Evolutionary conservation across 1,284 basidiomycete species (phyloP).

Genomic region (Ceratobasidium sp.): DNA sequence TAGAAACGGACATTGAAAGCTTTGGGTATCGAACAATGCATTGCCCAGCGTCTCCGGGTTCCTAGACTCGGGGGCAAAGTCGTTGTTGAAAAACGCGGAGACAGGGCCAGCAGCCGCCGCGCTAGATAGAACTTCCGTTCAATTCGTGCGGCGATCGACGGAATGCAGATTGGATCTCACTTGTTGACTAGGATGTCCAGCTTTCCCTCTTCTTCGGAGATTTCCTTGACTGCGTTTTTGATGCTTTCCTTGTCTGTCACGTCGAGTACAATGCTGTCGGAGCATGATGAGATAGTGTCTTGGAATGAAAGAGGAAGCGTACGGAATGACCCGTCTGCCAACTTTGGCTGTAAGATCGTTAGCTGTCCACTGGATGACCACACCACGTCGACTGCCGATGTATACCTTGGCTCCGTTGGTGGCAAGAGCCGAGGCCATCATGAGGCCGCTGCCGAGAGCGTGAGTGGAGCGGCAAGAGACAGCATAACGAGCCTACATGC

Average conservation of each 20-base stretch:
- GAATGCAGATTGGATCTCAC: conserved; percentile 52
- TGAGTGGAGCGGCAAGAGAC: background rate
- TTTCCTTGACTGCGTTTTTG: conserved; percentile 58
- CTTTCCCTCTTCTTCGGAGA: conserved; percentile 66
- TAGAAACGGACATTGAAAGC: conserved; percentile 55
- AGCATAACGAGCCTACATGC: conserved; percentile 10
- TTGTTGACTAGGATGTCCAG: conserved; percentile 83
- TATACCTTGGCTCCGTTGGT: conserved; percentile 79
- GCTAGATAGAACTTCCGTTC: conserved; percentile 51
- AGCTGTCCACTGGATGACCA: conserved; percentile 75
- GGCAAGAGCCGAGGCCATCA: conserved; percentile 77
- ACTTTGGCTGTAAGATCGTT: conserved; percentile 88
- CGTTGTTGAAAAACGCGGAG: conserved; percentile 64
- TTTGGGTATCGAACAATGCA: conserved; percentile 70
- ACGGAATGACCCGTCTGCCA: too few relatives aligned
- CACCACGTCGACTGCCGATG: conserved; percentile 85
- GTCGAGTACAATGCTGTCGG: conserved; percentile 61
- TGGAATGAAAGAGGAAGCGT: too few relatives aligned
- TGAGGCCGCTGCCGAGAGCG: conserved; percentile 55
- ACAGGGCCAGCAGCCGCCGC: conserved; percentile 73
- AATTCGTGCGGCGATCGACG: too few relatives aligned
- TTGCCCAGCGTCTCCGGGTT: conserved; percentile 68
- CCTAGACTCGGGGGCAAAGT: conserved; percentile 64
- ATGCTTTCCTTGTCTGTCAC: conserved; percentile 74
- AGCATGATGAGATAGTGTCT: too few relatives aligned